Evolutionary conservation across 2,329 filamentous ascomycete species (phyloP).

Genomic region (Clonostachys chloroleuca): DNA sequence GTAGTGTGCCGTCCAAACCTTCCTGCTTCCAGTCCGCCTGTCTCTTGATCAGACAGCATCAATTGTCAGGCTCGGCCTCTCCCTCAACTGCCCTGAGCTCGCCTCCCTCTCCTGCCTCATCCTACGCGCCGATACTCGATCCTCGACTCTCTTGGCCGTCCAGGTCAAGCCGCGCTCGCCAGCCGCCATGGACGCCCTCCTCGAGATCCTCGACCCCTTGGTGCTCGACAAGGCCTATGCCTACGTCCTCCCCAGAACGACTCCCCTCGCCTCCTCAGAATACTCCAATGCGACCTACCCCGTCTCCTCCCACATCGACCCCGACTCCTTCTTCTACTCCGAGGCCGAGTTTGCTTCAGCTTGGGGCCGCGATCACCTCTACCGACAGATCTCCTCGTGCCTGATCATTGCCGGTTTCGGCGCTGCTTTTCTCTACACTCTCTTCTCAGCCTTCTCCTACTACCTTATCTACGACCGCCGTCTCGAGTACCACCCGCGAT

Average conservation of each 20-base stretch:
- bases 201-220: constrained; percentile 34
- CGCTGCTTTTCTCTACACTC: constrained; percentile 46
- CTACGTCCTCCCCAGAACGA: constrained; percentile 21
- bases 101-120: too few species aligned
- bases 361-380: constrained; percentile 40
- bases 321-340: constrained; percentile 79
- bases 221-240: constrained; percentile 33
- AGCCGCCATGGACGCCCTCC: constrained; percentile 26
- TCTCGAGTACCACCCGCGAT: constrained; percentile 39
- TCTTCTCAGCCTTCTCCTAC: constrained; percentile 68
- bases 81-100: too few species aligned
- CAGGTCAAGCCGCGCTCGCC: too few species aligned
- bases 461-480: constrained; percentile 54
- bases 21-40: too few species aligned
- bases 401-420: constrained; percentile 19
- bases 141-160: too few species aligned
- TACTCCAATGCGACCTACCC: constrained; percentile 1
- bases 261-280: constrained; percentile 2
- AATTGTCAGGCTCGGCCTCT: too few species aligned
- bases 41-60: too few species aligned
- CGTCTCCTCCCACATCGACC: constrained; percentile 78
- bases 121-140: too few species aligned
- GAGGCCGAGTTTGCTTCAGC: constrained; percentile 78
- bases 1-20: too few species aligned
- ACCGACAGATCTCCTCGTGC: constrained; percentile 30